Evolutionary conservation across 306 rosid species (phyloP), one percentile per base, ranked within the genome.

Genomic region (Gillenia trifoliata): DNA sequence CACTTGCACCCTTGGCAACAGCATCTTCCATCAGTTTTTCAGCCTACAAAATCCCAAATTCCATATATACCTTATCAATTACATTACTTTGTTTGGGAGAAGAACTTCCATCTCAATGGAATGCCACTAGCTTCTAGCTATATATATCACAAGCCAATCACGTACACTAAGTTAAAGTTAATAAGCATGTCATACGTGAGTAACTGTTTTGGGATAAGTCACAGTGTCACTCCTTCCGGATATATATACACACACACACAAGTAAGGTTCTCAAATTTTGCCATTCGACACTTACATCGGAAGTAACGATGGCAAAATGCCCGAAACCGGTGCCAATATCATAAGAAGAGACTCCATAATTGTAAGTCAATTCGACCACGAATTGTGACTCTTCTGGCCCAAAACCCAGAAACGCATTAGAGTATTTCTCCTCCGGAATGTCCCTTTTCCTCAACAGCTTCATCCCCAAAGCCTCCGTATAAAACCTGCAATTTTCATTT

Each of bases 291-390:
- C 96, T 85, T 79, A 90, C 98, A 90, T 94, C 93, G 38, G 85
- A 92, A 63, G 95, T 86, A 56, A 95, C 83, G 29, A 94, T 88
- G 20, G 89, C 99, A 74, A 94, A 94, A 78, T 94, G 97, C 34
- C 99, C 99, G 77, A 91, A 94, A 23, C 99, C 99, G 70, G 92
- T 81, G 54, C 97, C 99, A 43, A 94, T 94, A 72, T 92, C 99
- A 64, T 91, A 94, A 10, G 93, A 87, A 29, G 83, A 66, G 63
- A 92, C 96, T 41, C 99, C 96, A 75, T 94, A 92, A 79, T 92
- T 94, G 64, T 94, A 94, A 20, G 97, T 94, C 66, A 94, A 83
- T 70, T 94, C 99, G 81, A 94, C 95, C 43, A 80, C 97, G 79
- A 92, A 94, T 72, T 90, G 76, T 59, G 96, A 73, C 12, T 83